Evolutionary conservation across 192 early-diverging fungal genomes (phyloP), one percentile per base, ranked within the genome.

Genomic region (Podila minutissima): DNA sequence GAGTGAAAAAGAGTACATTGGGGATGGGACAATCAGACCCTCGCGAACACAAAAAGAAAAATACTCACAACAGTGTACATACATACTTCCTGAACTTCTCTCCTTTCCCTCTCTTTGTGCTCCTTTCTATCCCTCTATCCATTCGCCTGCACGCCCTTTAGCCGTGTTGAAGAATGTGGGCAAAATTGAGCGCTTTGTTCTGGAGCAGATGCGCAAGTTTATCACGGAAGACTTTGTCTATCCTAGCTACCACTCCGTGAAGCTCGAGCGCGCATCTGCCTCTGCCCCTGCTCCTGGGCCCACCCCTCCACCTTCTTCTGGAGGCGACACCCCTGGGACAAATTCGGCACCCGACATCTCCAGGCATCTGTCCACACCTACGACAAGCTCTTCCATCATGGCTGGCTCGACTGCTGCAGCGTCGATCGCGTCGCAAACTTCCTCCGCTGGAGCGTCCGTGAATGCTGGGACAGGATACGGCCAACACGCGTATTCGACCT

Each of bases 141-240:
- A 2, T 10, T 46, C 11, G 12, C 41, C 41, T 46, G 41, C 17
- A 20, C 31, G 37, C n/a, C 62, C 32, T 70, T 72, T 70, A 84
- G 63, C 70, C 82, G 93, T 94, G 8, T 71, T 95, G 28, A 94
- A 94, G 74, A 95, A 95, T 69, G 92, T 95, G 11, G 93, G 91
- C 70, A 94, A 94, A 70, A 89, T 95, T 46, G 93, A 94, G 71
- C 75, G 74, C 41, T 95, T 95, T 85, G 91, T 94, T 31, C 86
- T 94, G 10, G 92, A 93, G 68, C 92, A 94, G 76, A 84, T 95
- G 55, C 88, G 93, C 31, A 88, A 86, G 62, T 86, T 92, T 49
- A 86, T 95, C 13, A 92, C 94, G 35, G 89, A 93, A 29, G 93
- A 93, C 29, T 87, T 95, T 76, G 92, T 95, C 19, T 95, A 92